Base-by-base conservation (phyloP, 2,329 filamentous ascomycete genomes). In the Madurella fahalii region DNA sequence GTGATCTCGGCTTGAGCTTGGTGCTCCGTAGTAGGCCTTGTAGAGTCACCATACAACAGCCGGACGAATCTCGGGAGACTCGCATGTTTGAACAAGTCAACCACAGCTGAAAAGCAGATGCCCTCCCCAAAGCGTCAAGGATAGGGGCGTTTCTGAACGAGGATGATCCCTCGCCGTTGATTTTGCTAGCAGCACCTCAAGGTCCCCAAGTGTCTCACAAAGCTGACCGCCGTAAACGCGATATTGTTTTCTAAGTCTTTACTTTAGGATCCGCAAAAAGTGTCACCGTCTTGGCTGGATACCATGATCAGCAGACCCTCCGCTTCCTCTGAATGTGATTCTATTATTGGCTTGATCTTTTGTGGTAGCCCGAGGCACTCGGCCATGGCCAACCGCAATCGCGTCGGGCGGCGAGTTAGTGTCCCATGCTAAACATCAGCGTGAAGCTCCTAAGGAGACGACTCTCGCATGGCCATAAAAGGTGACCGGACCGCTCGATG, bases 271-370 rank as follows among this genome's bases (percentile, higher is more conserved):
- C 11, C 34, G 37, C 32, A 39, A 37, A 37, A 47, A 46, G 31
- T 18, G 50, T 51, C 44, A 50, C 59, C 52, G 57, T 45, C 47
- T 56, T 53, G 54, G 53, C 54, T 50, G 30, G 47, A 41, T 43
- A 50, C 51, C 44, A 32, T 53, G 61, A 62, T 64, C 62, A 64
- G 57, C 62, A 58, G 62, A 60, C 60, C 60, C 41, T 50, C 50
- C 52, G 40, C 34, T 40, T 48, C 50, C 37, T 47, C 25, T 39
- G n/a, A 30, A 40, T 39, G 25, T 46, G 39, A 42, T 47, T 18
- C 25, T 49, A 25, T 52, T 47, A 59, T 58, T 61, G 60, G 58
- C 40, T 50, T 56, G 7, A 7, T 7, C 25, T 25, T 25, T 25
- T 25, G 43, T 31, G n/a, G 47, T n/a, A 50, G 12, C n/a, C 41